Percentiles rank a stretch among this genome's conserved stretches.
phyloP scores from a whole-genome alignment of 2,329 filamentous ascomycete species.

The Diaporthe vaccinii region DNA sequence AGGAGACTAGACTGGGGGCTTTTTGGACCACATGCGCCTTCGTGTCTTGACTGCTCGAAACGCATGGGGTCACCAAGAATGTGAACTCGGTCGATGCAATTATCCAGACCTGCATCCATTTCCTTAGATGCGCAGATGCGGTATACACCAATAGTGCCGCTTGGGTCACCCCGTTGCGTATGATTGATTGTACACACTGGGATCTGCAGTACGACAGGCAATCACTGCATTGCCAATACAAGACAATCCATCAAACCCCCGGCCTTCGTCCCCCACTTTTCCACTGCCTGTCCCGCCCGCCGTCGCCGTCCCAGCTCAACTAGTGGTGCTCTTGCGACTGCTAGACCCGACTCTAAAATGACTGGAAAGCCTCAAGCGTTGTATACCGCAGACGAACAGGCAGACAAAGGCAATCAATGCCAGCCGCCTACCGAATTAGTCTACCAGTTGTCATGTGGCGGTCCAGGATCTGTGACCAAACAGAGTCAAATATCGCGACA shows the following conservation, averaged over 20 bases:
- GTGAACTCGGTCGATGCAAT: background rate
- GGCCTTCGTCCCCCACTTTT: background rate
- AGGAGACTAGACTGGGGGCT: background rate
- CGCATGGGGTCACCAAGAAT: background rate
- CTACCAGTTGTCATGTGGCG: background rate
- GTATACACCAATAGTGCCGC: background rate
- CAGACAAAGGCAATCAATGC: background rate
- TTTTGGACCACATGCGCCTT: background rate
- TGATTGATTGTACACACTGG: background rate
- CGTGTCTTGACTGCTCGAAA: background rate
- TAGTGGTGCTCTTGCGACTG: background rate
- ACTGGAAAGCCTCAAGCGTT: background rate
- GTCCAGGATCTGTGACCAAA: background rate
- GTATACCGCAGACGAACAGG: background rate
- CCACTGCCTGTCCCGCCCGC: background rate
- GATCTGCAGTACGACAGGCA: background rate
- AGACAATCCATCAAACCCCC: background rate
- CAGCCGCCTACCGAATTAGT: background rate
- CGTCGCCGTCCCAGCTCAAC: background rate
- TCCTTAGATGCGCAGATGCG: background rate
- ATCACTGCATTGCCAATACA: conserved; percentile 14
- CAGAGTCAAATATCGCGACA: conserved; percentile 9
- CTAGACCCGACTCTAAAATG: background rate
- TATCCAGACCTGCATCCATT: background rate
- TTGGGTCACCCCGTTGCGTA: background rate